phyloP scores from a whole-genome alignment of 2,329 filamentous ascomycete species.

The Dothistroma septosporum region DNA sequence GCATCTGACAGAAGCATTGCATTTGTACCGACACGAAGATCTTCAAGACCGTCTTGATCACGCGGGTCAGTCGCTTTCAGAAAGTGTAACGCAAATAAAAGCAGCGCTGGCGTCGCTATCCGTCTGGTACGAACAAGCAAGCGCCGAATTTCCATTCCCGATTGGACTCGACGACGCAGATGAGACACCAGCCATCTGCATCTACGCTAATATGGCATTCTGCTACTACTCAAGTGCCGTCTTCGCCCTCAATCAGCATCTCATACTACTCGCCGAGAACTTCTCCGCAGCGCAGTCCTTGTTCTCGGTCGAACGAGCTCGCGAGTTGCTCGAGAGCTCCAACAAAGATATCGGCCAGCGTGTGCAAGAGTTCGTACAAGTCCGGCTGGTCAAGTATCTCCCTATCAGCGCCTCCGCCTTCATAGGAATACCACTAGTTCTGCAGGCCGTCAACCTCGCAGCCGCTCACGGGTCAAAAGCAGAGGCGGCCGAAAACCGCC shows the following conservation, averaged over 20 bases:
- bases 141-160: conserved; percentile 6
- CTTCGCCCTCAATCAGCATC: conserved; percentile 8
- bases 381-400: conserved; percentile 6
- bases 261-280: conserved; percentile 7
- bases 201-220: conserved; percentile 15
- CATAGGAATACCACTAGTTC: conserved; percentile 7
- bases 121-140: conserved; percentile 8
- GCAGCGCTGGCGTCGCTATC: neutral
- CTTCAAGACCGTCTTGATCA: conserved; percentile 7
- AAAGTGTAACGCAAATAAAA: neutral
- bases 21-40: conserved; percentile 5
- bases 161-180: conserved; percentile 9
- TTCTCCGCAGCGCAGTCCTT: conserved; percentile 4
- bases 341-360: conserved; percentile 6
- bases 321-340: conserved; percentile 2
- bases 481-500: conserved; percentile 8
- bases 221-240: conserved; percentile 8
- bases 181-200: conserved; percentile 7
- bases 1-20: neutral
- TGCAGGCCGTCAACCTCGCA: conserved; percentile 13
- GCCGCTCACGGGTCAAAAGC: conserved; percentile 4
- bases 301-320: conserved; percentile 5
- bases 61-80: neutral
- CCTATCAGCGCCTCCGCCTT: conserved; percentile 12
- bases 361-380: conserved; percentile 12